A percentile compares a stretch with the other conserved stretches of the same genome.
phyloP scores from a whole-genome alignment of 2,329 filamentous ascomycete species.

The Phialophora tarda region DNA sequence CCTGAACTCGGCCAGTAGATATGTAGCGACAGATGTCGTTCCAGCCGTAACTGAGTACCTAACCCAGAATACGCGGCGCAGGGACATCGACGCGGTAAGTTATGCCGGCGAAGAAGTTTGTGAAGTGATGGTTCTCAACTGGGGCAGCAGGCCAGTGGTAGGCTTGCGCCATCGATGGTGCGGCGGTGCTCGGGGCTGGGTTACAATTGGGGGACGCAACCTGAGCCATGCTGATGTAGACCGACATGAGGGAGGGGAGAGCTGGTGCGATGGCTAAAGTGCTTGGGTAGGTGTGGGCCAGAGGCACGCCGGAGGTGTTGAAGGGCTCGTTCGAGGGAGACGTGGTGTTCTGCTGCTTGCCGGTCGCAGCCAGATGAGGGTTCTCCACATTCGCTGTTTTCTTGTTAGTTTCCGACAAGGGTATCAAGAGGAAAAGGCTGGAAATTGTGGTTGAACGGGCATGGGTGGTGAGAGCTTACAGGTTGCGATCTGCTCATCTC shows the following conservation, averaged over 20 bases:
- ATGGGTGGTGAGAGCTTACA: not conserved
- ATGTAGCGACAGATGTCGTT: conserved; percentile 32
- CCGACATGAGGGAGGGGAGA: conserved; percentile 27
- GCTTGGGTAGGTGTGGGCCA: conserved; percentile 2
- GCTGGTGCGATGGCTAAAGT: conserved; percentile 14
- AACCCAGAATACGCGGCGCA: conserved; percentile 20
- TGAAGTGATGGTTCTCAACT: conserved; percentile 14
- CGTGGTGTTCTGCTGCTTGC: not conserved
- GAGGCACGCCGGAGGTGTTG: conserved; percentile 17
- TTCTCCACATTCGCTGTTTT: not conserved
- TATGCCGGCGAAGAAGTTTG: conserved; percentile 26
- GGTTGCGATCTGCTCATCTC: not conserved
- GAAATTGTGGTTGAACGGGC: not conserved
- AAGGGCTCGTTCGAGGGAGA: conserved; percentile 26
- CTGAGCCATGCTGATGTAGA: conserved; percentile 24
- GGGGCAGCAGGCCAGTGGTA: conserved; percentile 35
- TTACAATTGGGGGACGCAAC: not conserved
- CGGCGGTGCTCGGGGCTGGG: conserved; percentile 5
- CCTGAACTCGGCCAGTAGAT: conserved; percentile 20
- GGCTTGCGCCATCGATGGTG: conserved; percentile 6
- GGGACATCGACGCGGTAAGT: conserved; percentile 22
- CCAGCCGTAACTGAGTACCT: conserved; percentile 36
- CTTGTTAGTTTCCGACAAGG: not conserved
- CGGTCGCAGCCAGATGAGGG: not conserved
- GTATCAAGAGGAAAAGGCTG: not conserved